Evolutionary conservation across 2,329 filamentous ascomycete species (phyloP).

Genomic region (Ophiostoma perfectum): DNA sequence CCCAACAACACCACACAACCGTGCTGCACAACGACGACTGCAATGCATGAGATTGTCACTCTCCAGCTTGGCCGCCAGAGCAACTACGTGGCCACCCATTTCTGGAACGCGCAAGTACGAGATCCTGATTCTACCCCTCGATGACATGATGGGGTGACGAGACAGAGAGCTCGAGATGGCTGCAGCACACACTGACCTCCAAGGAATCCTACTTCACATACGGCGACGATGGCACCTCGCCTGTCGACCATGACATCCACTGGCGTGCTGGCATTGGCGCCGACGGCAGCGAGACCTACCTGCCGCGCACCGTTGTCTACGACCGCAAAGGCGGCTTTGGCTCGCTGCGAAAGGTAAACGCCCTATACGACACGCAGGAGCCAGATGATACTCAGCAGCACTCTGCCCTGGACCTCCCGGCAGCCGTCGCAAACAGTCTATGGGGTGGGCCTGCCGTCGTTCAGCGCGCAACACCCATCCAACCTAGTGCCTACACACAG

Average conservation of each 20-base stretch:
- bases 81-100: slow-evolving; percentile 92
- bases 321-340: slow-evolving; percentile 94
- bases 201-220: slow-evolving; percentile 98
- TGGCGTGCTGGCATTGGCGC: slow-evolving; percentile 78
- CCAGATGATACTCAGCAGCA: slow-evolving; percentile 24
- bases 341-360: slow-evolving; percentile 78
- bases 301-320: slow-evolving; percentile 86
- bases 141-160: no score
- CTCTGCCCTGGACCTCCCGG: slow-evolving; percentile 22
- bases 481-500: slow-evolving; percentile 68
- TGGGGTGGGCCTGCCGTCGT: slow-evolving; percentile 60
- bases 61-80: slow-evolving; percentile 88
- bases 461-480: slow-evolving; percentile 62
- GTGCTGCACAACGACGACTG: neutral
- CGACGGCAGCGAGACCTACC: slow-evolving; percentile 85
- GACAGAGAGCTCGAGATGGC: no score
- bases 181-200: neutral
- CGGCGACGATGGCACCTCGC: slow-evolving; percentile 56
- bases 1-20: neutral
- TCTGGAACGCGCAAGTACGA: slow-evolving; percentile 88
- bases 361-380: slow-evolving; percentile 64
- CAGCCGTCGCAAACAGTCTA: slow-evolving; percentile 12
- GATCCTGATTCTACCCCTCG: no score
- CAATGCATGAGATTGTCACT: slow-evolving; percentile 92
- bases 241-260: slow-evolving; percentile 77